Evolutionary conservation across 345 rosid species (phyloP).

Genomic region (Aquilaria sinensis): DNA sequence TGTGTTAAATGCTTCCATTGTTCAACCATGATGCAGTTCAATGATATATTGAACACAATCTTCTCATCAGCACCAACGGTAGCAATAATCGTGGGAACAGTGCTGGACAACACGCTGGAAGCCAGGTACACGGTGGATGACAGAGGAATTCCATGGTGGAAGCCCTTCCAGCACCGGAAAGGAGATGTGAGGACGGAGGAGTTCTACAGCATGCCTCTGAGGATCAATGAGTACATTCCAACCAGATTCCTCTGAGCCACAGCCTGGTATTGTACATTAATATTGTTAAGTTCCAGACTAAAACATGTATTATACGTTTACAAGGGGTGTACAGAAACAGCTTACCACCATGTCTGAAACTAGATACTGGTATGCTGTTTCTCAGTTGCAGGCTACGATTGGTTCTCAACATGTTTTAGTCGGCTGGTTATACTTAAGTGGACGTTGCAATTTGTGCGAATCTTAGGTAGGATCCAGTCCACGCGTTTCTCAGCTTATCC

Average conservation of each 20-base stretch:
- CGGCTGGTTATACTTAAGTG: no score
- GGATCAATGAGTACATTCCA: slow-evolving; percentile 48
- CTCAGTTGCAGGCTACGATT: no score
- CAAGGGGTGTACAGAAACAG: no score
- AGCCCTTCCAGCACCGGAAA: slow-evolving; percentile 63
- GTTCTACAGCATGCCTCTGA: slow-evolving; percentile 67
- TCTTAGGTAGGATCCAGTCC: no score
- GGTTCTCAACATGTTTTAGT: no score
- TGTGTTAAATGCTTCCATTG: neutral
- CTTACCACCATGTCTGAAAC: no score
- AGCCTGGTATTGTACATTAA: neutral
- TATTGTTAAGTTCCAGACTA: slow-evolving; percentile 14
- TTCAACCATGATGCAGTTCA: slow-evolving; percentile 44
- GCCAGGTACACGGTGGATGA: slow-evolving; percentile 28
- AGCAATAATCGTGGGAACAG: slow-evolving; percentile 57
- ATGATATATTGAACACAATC: slow-evolving; percentile 76
- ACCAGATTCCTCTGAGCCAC: slow-evolving; percentile 45
- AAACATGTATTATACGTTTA: no score
- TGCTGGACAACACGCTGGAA: slow-evolving; percentile 77
- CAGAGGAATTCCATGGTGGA: slow-evolving; percentile 91
- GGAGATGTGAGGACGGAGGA: slow-evolving; percentile 73
- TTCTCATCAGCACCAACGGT: slow-evolving; percentile 86
- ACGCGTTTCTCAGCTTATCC: no score
- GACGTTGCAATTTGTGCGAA: no score
- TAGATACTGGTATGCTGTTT: no score